Evolutionary conservation across 139 green algal genomes (phyloP), one percentile per base, ranked within the genome.

Genomic region (Chlorella sp.): DNA sequence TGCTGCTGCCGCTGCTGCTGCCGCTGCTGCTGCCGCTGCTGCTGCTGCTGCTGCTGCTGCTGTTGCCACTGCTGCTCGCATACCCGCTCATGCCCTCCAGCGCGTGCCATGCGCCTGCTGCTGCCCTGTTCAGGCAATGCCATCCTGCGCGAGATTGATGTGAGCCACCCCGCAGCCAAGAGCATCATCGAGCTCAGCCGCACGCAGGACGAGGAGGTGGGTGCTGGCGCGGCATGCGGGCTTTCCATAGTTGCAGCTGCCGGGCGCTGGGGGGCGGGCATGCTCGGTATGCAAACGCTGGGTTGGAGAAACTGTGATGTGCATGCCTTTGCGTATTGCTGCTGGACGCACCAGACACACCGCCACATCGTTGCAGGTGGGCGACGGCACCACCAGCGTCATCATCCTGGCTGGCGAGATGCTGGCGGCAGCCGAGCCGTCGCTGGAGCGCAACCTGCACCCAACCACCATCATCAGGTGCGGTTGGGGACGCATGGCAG

Each of bases 341-440:
- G n/a, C 36, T n/a, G 5, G 3, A 22, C 67, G 32, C 65, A 38
- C 34, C 13, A 11, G 2, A 44, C 36, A 43, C 68, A 2, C 20
- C 44, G 3, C 41, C 11, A n/a, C 16, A 6, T 0, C 46, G 4
- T 43, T 26, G 46, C 83, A 82, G 86, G 96, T 99, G n/a, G 97
- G 97, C 3, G 97, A 99, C 86, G 97, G 97, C 80, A 99, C 97
- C n/a, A 99, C 97, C 22, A 98, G 94, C 22, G 97, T 99, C 73
- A 99, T 99, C 90, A 99, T 99, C 60, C 90, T 99, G 30, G 96
- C 93, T 92, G 97, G 97, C 3, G 97, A 99, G 88, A 96, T 99
- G 90, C 92, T 99, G 44, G 92, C 95, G 48, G 85, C 95, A 82
- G 97, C 97, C 26, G 94, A 99, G 91, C 97, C 96, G 1, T 95